Conservation (phyloP, 2,329 filamentous ascomycete species). For the Sporothrix pallida region DNA sequence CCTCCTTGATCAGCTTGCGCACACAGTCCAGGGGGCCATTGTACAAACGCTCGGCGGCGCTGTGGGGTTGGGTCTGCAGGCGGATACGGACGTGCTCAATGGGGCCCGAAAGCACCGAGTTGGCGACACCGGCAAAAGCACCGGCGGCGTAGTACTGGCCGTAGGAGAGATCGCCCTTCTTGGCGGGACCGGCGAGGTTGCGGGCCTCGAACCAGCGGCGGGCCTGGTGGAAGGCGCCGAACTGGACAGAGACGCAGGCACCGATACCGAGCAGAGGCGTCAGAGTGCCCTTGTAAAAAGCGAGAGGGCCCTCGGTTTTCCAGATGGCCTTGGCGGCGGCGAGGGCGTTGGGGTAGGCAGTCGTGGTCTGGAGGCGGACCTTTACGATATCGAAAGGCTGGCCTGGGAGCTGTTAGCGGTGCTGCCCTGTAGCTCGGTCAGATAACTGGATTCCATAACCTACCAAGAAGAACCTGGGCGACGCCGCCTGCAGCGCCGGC, state of each 20-base stretch:
- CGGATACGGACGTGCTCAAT: conserved; percentile 98
- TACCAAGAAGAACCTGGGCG: conserved; percentile 91
- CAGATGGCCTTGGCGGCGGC: conserved; percentile 84
- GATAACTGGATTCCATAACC: neutral
- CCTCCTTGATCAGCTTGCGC: conserved; percentile 72
- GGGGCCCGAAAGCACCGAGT: conserved; percentile 84
- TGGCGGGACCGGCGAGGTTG: conserved; percentile 66
- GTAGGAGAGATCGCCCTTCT: conserved; percentile 68
- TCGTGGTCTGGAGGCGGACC: conserved; percentile 90
- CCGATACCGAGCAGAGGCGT: conserved; percentile 95
- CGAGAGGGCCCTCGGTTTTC: conserved; percentile 82
- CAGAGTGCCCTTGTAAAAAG: conserved; percentile 98
- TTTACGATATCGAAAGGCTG: conserved; percentile 92
- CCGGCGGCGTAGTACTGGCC: conserved; percentile 87
- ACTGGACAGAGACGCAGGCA: conserved; percentile 97
- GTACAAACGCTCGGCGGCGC: conserved; percentile 73
- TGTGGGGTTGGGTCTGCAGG: conserved; percentile 94
- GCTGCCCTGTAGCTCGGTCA: neutral
- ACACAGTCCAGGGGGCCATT: conserved; percentile 87
- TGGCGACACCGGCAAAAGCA: conserved; percentile 90
- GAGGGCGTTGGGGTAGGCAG: conserved; percentile 78
- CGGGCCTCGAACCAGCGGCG: conserved; percentile 81
- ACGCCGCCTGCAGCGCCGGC: conserved; percentile 89
- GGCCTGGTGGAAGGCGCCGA: conserved; percentile 93
- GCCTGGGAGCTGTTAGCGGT: conserved; percentile 49